Conservation (phyloP, 306 rosid species). For the Prunus kanzakura region DNA sequence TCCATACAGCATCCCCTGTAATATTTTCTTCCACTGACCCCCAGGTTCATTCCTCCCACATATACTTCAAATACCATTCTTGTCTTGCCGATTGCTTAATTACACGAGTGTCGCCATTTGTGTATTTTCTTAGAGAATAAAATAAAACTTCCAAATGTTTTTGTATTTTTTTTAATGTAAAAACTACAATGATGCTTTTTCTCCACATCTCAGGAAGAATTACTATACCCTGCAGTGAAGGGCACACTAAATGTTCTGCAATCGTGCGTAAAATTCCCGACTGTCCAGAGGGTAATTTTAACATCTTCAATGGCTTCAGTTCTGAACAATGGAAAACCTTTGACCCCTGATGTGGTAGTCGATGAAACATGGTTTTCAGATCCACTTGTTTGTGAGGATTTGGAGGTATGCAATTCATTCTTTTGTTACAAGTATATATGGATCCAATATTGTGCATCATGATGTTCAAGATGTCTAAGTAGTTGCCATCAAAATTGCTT, state of each 20-base stretch:
- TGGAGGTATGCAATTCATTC: slow-evolving; percentile 12
- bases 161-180: not conserved
- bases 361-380: slow-evolving; percentile 37
- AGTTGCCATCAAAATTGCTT: not conserved
- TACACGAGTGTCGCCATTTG: too few species aligned
- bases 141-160: too few species aligned
- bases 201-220: slow-evolving; percentile 13
- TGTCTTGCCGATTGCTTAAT: not conserved
- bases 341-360: slow-evolving; percentile 13
- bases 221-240: slow-evolving; percentile 29
- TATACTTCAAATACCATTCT: not conserved
- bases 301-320: slow-evolving; percentile 34
- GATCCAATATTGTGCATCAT: too few species aligned
- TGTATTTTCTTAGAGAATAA: too few species aligned
- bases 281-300: slow-evolving; percentile 26
- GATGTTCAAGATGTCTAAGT: too few species aligned
- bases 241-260: slow-evolving; percentile 33
- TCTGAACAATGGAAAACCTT: not conserved
- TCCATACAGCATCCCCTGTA: slow-evolving; percentile 54
- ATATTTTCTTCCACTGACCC: slow-evolving; percentile 9
- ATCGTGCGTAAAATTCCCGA: slow-evolving; percentile 21
- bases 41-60: slow-evolving; percentile 19
- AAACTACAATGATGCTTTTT: not conserved
- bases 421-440: too few species aligned
- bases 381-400: slow-evolving; percentile 16